Conservation (phyloP, 2,329 filamentous ascomycete genomes). For the Akanthomyces lecanii region DNA sequence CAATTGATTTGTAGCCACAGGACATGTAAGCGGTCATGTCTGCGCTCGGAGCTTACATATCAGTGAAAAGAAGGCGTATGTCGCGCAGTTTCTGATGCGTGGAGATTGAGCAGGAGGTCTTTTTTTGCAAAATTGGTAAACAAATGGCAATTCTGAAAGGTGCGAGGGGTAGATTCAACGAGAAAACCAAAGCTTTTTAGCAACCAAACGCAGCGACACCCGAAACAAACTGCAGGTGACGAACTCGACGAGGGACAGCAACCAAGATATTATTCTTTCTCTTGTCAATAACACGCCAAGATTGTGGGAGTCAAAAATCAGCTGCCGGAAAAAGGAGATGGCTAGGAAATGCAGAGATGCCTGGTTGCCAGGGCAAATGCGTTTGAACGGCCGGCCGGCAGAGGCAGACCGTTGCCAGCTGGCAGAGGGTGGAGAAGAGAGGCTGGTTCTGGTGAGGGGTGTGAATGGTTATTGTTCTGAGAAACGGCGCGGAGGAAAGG, state of each 20-base stretch:
- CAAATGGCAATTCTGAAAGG: neutral
- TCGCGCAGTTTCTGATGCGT: neutral
- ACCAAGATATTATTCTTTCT: neutral
- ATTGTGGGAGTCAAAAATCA: neutral
- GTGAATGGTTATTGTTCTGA: neutral
- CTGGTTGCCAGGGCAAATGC: slow-evolving; percentile 3
- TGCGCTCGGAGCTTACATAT: neutral
- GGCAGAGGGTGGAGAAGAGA: slow-evolving; percentile 11
- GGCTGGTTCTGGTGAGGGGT: neutral
- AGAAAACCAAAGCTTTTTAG: neutral
- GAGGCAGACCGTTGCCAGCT: slow-evolving; percentile 11
- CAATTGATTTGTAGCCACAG: neutral
- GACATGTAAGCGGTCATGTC: neutral
- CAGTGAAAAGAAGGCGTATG: neutral
- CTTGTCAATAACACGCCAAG: neutral
- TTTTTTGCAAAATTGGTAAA: neutral
- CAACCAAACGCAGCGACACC: neutral
- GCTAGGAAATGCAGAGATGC: neutral
- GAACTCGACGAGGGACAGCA: neutral
- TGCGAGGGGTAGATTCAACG: neutral
- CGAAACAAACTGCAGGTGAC: neutral
- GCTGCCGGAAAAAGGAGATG: neutral
- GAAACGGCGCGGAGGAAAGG: neutral
- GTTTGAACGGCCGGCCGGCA: slow-evolving; percentile 5
- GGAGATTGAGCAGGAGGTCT: neutral